Evolutionary conservation across 1,139 yeast species (phyloP).

Genomic region (Wickerhamomyces sp.): DNA sequence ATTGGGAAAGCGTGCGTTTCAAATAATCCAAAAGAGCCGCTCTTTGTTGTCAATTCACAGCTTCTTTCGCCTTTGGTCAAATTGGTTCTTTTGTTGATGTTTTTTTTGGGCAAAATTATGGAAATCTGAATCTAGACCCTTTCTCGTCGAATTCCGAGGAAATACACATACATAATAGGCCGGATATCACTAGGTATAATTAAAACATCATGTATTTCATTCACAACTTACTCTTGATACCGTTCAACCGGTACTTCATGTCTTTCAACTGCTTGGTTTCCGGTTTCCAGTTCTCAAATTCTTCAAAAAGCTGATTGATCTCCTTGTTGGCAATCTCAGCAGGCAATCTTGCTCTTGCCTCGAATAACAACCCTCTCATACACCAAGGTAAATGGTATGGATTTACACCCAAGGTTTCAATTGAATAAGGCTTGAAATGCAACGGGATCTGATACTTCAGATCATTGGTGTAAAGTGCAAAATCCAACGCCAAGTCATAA

Average conservation of each 20-base stretch:
- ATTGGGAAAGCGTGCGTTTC: no score
- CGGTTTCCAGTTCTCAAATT: conserved; percentile 84
- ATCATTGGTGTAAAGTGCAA: conserved; percentile 71
- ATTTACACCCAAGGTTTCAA: conserved; percentile 60
- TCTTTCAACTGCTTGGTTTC: conserved; percentile 76
- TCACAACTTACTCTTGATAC: conserved; percentile 42
- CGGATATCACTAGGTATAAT: no score
- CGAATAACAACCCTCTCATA: conserved; percentile 70
- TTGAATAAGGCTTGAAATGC: conserved; percentile 53
- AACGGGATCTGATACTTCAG: conserved; percentile 49
- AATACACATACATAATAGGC: no score
- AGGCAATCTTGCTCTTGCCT: conserved; percentile 33
- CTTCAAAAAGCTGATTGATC: conserved; percentile 53
- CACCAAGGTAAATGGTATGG: conserved; percentile 94
- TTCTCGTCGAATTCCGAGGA: no score
- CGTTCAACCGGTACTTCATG: conserved; percentile 76
- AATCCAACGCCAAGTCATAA: conserved; percentile 72
- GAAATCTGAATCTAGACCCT: no score
- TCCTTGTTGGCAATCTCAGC: conserved; percentile 41
- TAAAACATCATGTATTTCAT: background rate
- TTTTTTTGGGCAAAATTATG: no score
- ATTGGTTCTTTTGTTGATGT: no score
- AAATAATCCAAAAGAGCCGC: no score
- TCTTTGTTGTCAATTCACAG: no score
- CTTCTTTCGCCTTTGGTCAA: no score